Evolutionary conservation across 176 grass and related monocot species (phyloP).

Genomic region (Aechmea fasciata): DNA sequence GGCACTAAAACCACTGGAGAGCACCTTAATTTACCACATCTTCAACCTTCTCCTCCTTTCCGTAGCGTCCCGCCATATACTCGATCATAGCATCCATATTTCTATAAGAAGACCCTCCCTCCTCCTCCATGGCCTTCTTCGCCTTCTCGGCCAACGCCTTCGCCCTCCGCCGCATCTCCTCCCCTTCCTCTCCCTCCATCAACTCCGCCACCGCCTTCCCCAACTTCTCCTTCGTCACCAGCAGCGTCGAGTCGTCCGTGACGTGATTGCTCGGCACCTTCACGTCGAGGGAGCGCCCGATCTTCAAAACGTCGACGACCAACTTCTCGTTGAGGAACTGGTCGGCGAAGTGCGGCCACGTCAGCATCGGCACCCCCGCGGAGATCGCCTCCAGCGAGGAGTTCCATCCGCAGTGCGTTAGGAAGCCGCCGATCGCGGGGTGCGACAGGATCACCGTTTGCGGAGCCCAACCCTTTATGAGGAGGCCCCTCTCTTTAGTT

Average conservation of each 20-base stretch:
- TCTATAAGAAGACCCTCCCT: conserved; percentile 28
- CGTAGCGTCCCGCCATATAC: too few relatives aligned
- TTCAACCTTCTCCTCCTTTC: too few relatives aligned
- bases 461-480: conserved; percentile 34
- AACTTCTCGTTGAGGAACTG: conserved; percentile 56
- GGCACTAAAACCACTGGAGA: too few relatives aligned
- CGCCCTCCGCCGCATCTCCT: conserved; percentile 25
- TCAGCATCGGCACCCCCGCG: conserved; percentile 34
- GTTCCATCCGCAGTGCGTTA: conserved; percentile 49
- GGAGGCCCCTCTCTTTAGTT: conserved; percentile 18
- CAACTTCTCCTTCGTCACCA: conserved; percentile 9
- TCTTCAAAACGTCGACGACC: conserved; percentile 30
- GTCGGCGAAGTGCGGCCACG: conserved; percentile 50
- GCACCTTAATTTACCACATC: too few relatives aligned
- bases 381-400: conserved; percentile 35
- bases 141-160: conserved; percentile 31
- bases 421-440: conserved; percentile 29
- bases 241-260: neutral
- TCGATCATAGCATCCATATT: conserved; percentile 3
- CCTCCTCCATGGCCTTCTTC: conserved; percentile 27
- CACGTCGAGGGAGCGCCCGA: conserved; percentile 27
- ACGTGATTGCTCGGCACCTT: neutral
- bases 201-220: conserved; percentile 17
- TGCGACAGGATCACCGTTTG: conserved; percentile 33
- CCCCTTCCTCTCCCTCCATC: conserved; percentile 29